phyloP scores from a whole-genome alignment of 192 early-diverging fungal genomes.

The Backusella liffmaniae region DNA sequence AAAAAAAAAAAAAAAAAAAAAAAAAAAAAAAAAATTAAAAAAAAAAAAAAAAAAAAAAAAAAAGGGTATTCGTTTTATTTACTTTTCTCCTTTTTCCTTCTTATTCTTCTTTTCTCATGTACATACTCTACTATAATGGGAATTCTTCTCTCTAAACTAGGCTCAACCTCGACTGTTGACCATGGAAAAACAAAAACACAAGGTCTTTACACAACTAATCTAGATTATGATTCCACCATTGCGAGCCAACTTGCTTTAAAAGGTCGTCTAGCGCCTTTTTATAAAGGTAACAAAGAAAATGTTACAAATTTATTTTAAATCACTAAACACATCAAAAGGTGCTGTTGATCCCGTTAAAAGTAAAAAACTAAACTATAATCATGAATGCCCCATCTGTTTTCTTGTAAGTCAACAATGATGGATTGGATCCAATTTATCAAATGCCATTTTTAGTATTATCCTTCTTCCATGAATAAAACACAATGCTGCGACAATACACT shows the following conservation, averaged over 20 bases:
- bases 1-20: background rate
- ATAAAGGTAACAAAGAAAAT: conserved; percentile 15
- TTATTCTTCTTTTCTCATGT: background rate
- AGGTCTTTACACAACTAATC: conserved; percentile 20
- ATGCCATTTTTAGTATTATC: conserved; percentile 19
- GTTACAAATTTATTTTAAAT: background rate
- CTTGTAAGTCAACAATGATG: conserved; percentile 6
- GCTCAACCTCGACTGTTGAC: background rate
- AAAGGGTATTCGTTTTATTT: too few species aligned
- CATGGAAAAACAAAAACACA: conserved; percentile 21
- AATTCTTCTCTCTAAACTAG: background rate
- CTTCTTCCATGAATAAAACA: conserved; percentile 27
- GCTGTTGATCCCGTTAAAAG: background rate
- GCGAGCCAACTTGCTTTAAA: conserved; percentile 12
- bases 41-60: too few species aligned
- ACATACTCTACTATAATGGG: background rate
- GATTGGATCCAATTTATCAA: background rate
- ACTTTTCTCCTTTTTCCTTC: background rate
- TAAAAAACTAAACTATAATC: background rate
- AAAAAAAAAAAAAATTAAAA: too few species aligned
- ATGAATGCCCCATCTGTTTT: conserved; percentile 35
- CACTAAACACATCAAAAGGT: background rate
- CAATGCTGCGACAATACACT: conserved; percentile 30
- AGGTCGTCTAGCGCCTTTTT: conserved; percentile 31
- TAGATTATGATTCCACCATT: conserved; percentile 24